These are phyloP conservation scores for Xylaria polymorpha DNA, from an alignment of 2,329 filamentous ascomycete genomes.

Conservation along the genomic window DNA sequence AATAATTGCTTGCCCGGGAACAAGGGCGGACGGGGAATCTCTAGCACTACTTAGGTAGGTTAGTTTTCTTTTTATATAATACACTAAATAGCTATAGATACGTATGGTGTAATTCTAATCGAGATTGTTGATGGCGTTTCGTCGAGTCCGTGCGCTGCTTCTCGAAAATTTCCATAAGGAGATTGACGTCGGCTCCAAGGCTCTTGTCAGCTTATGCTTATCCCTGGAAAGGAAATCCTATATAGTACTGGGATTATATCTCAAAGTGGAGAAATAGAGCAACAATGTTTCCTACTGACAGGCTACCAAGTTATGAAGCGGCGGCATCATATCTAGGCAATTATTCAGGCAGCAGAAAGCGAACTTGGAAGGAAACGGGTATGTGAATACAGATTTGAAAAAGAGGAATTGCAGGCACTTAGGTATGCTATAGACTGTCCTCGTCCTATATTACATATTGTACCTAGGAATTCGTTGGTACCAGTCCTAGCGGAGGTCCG, in stretches of 20 bases:
- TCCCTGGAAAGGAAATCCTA: slow-evolving; percentile 6
- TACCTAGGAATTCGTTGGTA: not conserved
- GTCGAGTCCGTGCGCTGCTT: slow-evolving; percentile 27
- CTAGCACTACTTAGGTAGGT: not conserved
- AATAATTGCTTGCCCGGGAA: not conserved
- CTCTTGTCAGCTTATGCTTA: slow-evolving; percentile 1
- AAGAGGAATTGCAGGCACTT: not conserved
- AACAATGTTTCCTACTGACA: not conserved
- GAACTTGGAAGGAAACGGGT: not conserved
- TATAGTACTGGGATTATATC: not conserved
- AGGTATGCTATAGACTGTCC: not conserved
- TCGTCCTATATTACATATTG: not conserved
- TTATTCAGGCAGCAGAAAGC: not conserved
- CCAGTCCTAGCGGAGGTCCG: not conserved
- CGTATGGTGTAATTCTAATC: not conserved
- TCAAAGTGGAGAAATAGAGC: not conserved
- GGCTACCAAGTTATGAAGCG: not conserved
- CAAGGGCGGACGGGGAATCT: not conserved
- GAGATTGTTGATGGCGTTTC: slow-evolving; percentile 20
- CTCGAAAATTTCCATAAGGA: slow-evolving; percentile 28
- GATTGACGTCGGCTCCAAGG: slow-evolving; percentile 5
- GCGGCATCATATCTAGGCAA: not conserved
- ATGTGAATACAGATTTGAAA: not conserved
- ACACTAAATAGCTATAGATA: too few relatives aligned
- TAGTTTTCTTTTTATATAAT: too few relatives aligned